Evolutionary conservation across 345 rosid genomes (phyloP).

Genomic region (Aurinia saxatilis): DNA sequence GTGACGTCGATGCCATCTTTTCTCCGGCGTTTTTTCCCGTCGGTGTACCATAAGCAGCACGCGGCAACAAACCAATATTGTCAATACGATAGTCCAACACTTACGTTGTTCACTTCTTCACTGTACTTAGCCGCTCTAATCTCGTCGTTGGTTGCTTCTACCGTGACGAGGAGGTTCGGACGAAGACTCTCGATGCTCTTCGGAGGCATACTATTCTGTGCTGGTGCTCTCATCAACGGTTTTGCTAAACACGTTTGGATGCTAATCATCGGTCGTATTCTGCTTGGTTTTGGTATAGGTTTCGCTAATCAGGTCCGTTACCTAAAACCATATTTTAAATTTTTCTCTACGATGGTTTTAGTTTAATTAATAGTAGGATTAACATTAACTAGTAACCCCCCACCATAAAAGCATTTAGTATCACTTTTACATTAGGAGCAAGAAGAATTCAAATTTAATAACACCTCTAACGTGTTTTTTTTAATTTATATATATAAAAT

Average conservation of each 20-base stretch:
- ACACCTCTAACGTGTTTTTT: neutral
- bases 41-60: slow-evolving; percentile 51
- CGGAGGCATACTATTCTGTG: slow-evolving; percentile 75
- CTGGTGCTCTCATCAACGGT: slow-evolving; percentile 86
- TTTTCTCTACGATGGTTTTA: too few species aligned
- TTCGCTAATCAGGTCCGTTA: slow-evolving; percentile 88
- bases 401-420: neutral
- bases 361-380: too few species aligned
- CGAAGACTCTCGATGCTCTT: slow-evolving; percentile 79
- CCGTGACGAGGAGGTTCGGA: slow-evolving; percentile 68
- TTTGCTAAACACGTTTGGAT: slow-evolving; percentile 72
- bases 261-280: slow-evolving; percentile 80
- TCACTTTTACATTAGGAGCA: neutral
- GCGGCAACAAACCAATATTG: slow-evolving; percentile 65
- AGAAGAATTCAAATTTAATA: neutral
- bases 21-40: slow-evolving; percentile 58
- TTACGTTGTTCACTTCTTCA: slow-evolving; percentile 91
- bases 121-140: slow-evolving; percentile 80
- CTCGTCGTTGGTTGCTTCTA: slow-evolving; percentile 73
- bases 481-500: too few species aligned
- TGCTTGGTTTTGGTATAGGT: slow-evolving; percentile 96
- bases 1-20: slow-evolving; percentile 83
- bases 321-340: too few species aligned
- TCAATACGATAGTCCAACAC: slow-evolving; percentile 55
- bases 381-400: too few species aligned